A percentile compares a stretch with the other conserved stretches of the same genome.
Evolutionary conservation across 192 early-diverging fungal species (phyloP).

Genomic region (Backusella westeae): DNA sequence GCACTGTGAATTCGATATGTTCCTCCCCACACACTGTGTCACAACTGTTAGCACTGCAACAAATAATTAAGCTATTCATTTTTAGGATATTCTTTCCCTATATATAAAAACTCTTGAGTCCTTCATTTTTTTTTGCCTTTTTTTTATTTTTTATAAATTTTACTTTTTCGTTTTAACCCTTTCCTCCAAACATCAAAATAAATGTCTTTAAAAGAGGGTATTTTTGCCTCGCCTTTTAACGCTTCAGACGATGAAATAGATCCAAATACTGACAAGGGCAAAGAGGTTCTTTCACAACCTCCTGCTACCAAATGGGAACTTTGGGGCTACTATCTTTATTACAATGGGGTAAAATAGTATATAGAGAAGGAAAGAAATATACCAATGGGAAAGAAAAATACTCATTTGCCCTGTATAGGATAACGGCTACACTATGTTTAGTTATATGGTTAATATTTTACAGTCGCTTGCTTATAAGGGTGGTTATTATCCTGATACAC

Average conservation of each 20-base stretch:
- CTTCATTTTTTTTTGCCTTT: slow-evolving; percentile 7
- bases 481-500: slow-evolving; percentile 19
- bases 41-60: neutral
- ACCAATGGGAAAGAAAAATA: neutral
- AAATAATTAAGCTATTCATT: neutral
- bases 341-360: slow-evolving; percentile 31
- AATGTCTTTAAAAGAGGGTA: slow-evolving; percentile 6
- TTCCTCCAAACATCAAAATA: neutral
- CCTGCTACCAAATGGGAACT: slow-evolving; percentile 30
- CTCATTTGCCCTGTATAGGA: slow-evolving; percentile 9
- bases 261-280: neutral
- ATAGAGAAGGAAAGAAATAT: neutral
- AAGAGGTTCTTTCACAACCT: slow-evolving; percentile 18
- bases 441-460: slow-evolving; percentile 36
- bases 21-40: neutral
- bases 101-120: neutral
- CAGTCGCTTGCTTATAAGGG: slow-evolving; percentile 27
- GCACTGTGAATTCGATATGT: neutral
- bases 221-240: slow-evolving; percentile 26
- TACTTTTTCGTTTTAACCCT: slow-evolving; percentile 6
- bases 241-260: slow-evolving; percentile 27
- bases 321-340: slow-evolving; percentile 37
- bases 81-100: neutral
- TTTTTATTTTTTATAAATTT: slow-evolving; percentile 5
- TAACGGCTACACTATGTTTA: slow-evolving; percentile 36